Conservation (phyloP, 2,329 filamentous ascomycete genomes). For the Colletotrichum salicis region DNA sequence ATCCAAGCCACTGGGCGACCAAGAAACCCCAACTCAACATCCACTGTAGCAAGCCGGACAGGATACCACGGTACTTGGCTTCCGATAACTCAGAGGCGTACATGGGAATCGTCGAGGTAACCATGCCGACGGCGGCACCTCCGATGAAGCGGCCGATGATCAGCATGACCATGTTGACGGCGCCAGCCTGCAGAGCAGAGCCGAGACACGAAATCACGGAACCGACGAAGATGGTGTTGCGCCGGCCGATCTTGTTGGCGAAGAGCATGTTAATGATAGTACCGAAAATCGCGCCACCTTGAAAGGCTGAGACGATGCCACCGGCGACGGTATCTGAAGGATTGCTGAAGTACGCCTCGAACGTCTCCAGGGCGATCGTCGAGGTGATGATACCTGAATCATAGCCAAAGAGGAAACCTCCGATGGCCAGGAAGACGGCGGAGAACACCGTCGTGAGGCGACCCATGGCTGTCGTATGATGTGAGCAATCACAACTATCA, state of each 20-base stretch:
- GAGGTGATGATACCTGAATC: conserved; percentile 58
- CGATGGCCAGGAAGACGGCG: conserved; percentile 41
- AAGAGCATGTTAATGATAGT: conserved; percentile 44
- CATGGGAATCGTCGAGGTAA: conserved; percentile 58
- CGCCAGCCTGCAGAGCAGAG: conserved; percentile 45
- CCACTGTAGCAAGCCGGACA: conserved; percentile 55
- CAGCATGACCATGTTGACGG: conserved; percentile 52
- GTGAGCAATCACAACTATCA: neutral
- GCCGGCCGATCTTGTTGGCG: conserved; percentile 44
- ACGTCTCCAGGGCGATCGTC: conserved; percentile 40
- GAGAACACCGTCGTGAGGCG: conserved; percentile 31
- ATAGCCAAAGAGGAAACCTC: conserved; percentile 53
- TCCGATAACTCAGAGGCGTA: conserved; percentile 56
- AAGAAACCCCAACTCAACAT: conserved; percentile 55
- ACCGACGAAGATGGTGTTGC: conserved; percentile 44
- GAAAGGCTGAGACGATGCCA: conserved; percentile 42
- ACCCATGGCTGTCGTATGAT: conserved; percentile 31
- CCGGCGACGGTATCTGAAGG: conserved; percentile 42
- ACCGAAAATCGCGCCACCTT: conserved; percentile 42
- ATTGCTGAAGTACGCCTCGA: conserved; percentile 54
- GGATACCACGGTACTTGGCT: conserved; percentile 49
- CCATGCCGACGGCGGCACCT: conserved; percentile 57
- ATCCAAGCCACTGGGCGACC: conserved; percentile 48
- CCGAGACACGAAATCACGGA: conserved; percentile 44
- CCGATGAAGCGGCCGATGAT: conserved; percentile 61